phyloP scores from a whole-genome alignment of 192 early-diverging fungal species.

The Spizellomyces sp. region DNA sequence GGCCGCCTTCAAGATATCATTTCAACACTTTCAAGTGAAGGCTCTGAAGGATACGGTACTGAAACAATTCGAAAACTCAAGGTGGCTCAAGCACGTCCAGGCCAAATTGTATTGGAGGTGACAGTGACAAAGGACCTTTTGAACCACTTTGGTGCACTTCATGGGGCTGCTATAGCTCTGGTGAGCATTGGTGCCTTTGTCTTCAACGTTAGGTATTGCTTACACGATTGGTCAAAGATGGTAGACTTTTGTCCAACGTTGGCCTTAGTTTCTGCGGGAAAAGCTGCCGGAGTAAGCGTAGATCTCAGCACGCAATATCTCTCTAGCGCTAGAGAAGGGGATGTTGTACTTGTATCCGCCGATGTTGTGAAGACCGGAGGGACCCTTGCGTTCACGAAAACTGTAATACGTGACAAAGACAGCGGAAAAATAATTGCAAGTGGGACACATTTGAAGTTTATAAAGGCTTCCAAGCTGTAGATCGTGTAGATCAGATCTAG shows the following conservation, averaged over 20 bases:
- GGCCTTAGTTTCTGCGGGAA: background rate
- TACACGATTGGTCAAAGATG: background rate
- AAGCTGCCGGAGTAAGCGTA: background rate
- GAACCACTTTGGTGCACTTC: background rate
- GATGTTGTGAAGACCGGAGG: conserved; percentile 3
- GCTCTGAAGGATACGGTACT: background rate
- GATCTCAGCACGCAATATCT: background rate
- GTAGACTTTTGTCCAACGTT: background rate
- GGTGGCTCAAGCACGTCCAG: background rate
- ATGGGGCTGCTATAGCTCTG: conserved; percentile 1
- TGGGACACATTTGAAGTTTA: background rate
- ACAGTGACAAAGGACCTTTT: background rate
- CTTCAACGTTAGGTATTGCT: no score
- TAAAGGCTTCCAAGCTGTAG: background rate
- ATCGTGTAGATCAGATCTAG: no score
- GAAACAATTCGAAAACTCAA: background rate
- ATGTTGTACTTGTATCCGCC: background rate
- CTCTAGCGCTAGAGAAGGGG: background rate
- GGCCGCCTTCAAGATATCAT: no score
- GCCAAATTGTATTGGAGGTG: background rate
- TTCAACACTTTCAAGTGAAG: no score
- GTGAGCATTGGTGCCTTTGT: background rate
- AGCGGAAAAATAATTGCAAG: background rate
- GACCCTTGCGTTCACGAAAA: background rate
- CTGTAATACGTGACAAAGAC: background rate